phyloP scores from a whole-genome alignment of 1,284 basidiomycete species.

The Ustilago sp. region DNA sequence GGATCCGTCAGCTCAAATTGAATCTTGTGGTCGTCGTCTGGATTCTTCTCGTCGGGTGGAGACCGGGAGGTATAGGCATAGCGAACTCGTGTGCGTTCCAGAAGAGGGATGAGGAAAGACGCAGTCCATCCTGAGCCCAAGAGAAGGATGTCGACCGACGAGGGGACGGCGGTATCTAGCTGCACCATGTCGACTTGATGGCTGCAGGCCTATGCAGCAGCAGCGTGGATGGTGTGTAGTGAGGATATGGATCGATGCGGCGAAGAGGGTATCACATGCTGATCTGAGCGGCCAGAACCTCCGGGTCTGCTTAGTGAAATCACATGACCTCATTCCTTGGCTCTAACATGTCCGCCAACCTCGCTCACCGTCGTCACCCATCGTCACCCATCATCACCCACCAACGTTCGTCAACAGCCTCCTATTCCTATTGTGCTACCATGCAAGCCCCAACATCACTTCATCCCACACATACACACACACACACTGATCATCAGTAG shows the following conservation, averaged over 20 bases:
- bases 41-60: constrained; percentile 57
- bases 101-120: constrained; percentile 76
- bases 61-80: constrained; percentile 74
- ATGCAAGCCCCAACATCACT: too few species aligned
- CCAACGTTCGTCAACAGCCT: too few species aligned
- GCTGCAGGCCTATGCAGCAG: not conserved
- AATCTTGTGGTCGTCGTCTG: constrained; percentile 58
- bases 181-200: not conserved
- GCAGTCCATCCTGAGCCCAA: constrained; percentile 80
- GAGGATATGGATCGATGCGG: not conserved
- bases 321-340: too few species aligned
- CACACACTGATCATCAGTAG: too few species aligned
- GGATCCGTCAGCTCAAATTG: constrained; percentile 66
- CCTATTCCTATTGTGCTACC: too few species aligned
- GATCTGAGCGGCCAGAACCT: constrained; percentile 1
- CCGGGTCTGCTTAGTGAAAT: not conserved
- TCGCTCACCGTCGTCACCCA: too few species aligned
- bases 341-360: too few species aligned
- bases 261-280: not conserved
- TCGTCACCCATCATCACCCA: too few species aligned
- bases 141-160: constrained; percentile 74
- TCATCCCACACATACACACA: too few species aligned
- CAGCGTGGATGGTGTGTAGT: not conserved
- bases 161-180: not conserved
- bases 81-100: constrained; percentile 56